Evolutionary conservation across 116 monocot genomes (phyloP).

Genomic region (Zostera marina): DNA sequence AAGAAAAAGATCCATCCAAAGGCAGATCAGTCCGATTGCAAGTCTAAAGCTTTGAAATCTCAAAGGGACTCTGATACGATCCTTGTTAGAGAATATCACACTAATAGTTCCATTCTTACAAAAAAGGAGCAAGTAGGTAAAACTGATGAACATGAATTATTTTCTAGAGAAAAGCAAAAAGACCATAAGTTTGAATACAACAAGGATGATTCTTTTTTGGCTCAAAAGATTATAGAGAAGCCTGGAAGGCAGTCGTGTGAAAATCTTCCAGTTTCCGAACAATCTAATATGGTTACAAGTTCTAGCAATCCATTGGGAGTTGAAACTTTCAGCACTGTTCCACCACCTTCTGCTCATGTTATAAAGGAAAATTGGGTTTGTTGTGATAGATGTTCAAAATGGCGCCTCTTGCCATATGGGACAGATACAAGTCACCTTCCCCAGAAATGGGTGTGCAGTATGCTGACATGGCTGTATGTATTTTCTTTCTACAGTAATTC

Average conservation of each 20-base stretch:
- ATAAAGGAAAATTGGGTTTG: constrained; percentile 82
- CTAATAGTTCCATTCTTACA: constrained; percentile 7
- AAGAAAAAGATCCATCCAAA: constrained; percentile 30
- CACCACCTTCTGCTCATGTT: constrained; percentile 24
- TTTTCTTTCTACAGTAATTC: not conserved
- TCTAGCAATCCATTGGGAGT: constrained; percentile 5
- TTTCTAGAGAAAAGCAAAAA: constrained; percentile 14
- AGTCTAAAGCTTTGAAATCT: constrained; percentile 23
- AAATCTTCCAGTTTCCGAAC: constrained; percentile 6
- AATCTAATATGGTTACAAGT: constrained; percentile 7
- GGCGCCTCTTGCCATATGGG: constrained; percentile 83
- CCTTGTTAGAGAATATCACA: constrained; percentile 14
- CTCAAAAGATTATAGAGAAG: constrained; percentile 22
- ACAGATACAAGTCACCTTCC: constrained; percentile 50
- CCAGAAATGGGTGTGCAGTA: constrained; percentile 73
- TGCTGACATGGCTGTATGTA: constrained; percentile 95
- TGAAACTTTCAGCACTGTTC: constrained; percentile 13
- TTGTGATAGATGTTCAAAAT: constrained; percentile 76
- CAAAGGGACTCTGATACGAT: constrained; percentile 9
- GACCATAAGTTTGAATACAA: constrained; percentile 14
- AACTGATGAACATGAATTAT: constrained; percentile 7
- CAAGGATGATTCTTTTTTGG: constrained; percentile 8
- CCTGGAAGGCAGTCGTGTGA: constrained; percentile 18
- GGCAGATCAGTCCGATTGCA: constrained; percentile 20
- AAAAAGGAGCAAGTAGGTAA: constrained; percentile 15